Evolutionary conservation across 176 grass and related monocot genomes (phyloP).

Genomic region (Themeda triandra): DNA sequence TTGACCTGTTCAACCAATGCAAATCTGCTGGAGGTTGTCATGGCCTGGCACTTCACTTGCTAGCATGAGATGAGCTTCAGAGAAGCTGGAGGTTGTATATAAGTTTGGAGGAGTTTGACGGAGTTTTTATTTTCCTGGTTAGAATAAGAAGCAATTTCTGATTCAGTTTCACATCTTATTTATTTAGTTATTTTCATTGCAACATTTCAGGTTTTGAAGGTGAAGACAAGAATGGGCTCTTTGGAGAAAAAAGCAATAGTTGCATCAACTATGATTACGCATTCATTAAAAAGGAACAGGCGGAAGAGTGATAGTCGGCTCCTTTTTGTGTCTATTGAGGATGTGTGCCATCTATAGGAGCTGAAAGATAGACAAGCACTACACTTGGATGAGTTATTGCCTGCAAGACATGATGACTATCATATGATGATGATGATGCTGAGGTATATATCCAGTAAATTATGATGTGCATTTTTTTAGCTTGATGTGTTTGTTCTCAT

Average conservation of each 20-base stretch:
- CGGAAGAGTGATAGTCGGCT: conserved; percentile 62
- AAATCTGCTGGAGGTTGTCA: too few species aligned
- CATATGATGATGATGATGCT: conserved; percentile 93
- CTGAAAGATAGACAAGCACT: conserved; percentile 35
- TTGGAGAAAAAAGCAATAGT: conserved; percentile 92
- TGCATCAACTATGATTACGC: conserved; percentile 79
- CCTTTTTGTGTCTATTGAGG: conserved; percentile 1
- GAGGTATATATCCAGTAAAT: conserved; percentile 40
- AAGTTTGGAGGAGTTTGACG: too few species aligned
- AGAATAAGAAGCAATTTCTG: not conserved
- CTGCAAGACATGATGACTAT: conserved; percentile 90
- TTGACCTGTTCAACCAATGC: too few species aligned
- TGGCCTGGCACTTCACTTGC: too few species aligned
- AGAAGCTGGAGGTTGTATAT: too few species aligned
- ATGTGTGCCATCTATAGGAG: too few species aligned
- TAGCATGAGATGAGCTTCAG: too few species aligned
- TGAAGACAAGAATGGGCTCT: conserved; percentile 73
- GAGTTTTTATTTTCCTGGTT: too few species aligned
- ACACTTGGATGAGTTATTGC: conserved; percentile 73
- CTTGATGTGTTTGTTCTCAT: not conserved
- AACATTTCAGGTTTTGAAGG: conserved; percentile 71
- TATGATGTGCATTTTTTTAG: not conserved
- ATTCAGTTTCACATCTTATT: not conserved
- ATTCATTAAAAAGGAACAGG: conserved; percentile 75
- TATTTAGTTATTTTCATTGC: not conserved